A percentile compares a stretch with the other conserved stretches of the same genome.
These are phyloP conservation scores for Endocladia muricata DNA, from an alignment of 31 red algal genomes.

Conservation along the genomic window DNA sequence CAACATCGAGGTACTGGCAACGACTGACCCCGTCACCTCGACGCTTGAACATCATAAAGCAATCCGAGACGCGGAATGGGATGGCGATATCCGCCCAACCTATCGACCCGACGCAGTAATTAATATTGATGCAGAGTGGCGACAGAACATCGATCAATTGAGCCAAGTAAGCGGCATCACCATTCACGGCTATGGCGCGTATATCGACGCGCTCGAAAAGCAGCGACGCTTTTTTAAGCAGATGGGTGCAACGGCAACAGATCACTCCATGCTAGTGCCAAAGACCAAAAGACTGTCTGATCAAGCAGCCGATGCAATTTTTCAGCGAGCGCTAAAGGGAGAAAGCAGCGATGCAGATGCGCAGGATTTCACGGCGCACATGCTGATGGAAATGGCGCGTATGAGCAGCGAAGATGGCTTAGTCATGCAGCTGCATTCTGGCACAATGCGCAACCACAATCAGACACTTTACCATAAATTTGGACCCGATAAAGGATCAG, in stretches of 20 bases:
- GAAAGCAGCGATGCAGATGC: not conserved
- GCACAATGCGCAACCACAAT: too few species aligned
- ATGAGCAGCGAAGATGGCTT: not conserved
- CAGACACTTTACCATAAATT: too few species aligned
- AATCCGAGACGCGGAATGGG: not conserved
- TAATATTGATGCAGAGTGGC: not conserved
- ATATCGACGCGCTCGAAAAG: not conserved
- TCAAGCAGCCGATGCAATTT: not conserved
- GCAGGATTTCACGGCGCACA: not conserved
- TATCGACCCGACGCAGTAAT: not conserved
- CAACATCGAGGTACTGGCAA: too few species aligned
- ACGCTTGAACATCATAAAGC: too few species aligned
- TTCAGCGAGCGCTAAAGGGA: not conserved
- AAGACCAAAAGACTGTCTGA: not conserved
- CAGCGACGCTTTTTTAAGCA: not conserved
- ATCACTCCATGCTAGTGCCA: not conserved
- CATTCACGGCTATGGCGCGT: not conserved
- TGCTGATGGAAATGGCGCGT: slow-evolving; percentile 1
- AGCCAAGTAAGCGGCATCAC: not conserved
- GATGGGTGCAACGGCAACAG: not conserved
- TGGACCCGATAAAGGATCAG: too few species aligned
- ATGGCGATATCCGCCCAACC: not conserved
- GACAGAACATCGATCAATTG: not conserved
- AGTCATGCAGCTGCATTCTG: not conserved
- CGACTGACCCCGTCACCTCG: too few species aligned